A percentile compares a stretch with the other conserved stretches of the same genome.
Conservation (phyloP, 192 early-diverging fungal species). For the Rhizophagus prolifer region DNA sequence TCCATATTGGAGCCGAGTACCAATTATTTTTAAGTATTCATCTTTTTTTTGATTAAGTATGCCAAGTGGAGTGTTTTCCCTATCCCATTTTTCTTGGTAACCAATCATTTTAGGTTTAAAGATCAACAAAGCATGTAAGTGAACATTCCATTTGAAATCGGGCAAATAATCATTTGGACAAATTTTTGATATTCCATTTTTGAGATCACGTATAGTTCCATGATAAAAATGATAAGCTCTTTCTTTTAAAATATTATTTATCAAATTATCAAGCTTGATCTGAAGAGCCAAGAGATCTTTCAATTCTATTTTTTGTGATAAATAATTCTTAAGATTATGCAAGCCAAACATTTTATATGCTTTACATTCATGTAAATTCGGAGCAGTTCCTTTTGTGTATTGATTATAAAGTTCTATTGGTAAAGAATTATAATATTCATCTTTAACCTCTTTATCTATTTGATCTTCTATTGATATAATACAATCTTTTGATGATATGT, state of each 20-base stretch:
- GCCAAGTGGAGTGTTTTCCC: slow-evolving; percentile 1
- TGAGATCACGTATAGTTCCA: slow-evolving; percentile 10
- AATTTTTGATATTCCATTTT: neutral
- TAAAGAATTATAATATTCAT: neutral
- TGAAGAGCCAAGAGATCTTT: neutral
- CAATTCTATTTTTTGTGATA: neutral
- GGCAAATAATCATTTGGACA: neutral
- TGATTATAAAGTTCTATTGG: neutral
- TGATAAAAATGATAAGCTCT: neutral
- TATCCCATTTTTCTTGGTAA: slow-evolving; percentile 16
- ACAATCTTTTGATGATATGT: neutral
- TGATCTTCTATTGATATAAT: neutral
- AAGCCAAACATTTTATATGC: neutral
- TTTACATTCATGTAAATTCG: neutral
- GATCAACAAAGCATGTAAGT: slow-evolving; percentile 6
- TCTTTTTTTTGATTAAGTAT: slow-evolving; percentile 28
- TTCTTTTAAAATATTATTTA: neutral
- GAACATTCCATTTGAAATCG: neutral
- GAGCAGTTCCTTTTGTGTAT: neutral
- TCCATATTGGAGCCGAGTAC: slow-evolving; percentile 19
- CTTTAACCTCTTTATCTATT: slow-evolving; percentile 17
- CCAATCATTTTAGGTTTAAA: slow-evolving; percentile 18
- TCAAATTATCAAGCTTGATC: neutral
- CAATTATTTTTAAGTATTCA: slow-evolving; percentile 10
- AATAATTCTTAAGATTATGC: neutral